Percentiles rank a stretch among this genome's conserved stretches.
Evolutionary conservation across 345 rosid genomes (phyloP).

Genomic region (Excoecaria cochinchinensis): DNA sequence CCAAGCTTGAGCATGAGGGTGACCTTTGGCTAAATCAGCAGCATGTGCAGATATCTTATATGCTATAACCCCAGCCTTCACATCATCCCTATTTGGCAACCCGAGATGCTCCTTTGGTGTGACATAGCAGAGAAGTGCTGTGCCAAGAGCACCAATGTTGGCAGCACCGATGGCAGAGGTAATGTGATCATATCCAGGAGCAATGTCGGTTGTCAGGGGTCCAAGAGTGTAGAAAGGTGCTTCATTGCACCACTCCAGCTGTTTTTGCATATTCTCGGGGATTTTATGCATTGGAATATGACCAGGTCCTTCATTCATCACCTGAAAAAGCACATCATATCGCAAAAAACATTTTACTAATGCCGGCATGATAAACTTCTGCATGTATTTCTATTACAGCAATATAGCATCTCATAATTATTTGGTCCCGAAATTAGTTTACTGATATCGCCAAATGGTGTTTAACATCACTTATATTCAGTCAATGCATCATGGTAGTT

Average conservation of each 20-base stretch:
- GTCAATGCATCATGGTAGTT: not conserved
- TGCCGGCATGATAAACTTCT: not conserved
- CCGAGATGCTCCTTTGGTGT: slow-evolving; percentile 99
- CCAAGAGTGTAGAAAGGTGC: slow-evolving; percentile 99
- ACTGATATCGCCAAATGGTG: not conserved
- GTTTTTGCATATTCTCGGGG: slow-evolving; percentile 98
- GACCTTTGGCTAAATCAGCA: slow-evolving; percentile 94
- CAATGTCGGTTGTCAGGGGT: slow-evolving; percentile 93
- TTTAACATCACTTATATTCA: not conserved
- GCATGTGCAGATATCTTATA: slow-evolving; percentile 98
- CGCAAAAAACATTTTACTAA: not conserved
- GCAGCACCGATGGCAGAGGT: slow-evolving; percentile 99
- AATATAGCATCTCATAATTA: not conserved
- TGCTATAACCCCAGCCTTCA: slow-evolving; percentile 95
- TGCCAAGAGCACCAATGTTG: slow-evolving; percentile 96
- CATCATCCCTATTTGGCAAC: slow-evolving; percentile 95
- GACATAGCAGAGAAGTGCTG: slow-evolving; percentile 97
- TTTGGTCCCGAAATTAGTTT: not conserved
- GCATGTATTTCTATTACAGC: not conserved
- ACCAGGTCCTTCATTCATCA: slow-evolving; percentile 99
- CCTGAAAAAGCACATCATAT: slow-evolving; percentile 40
- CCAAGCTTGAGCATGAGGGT: slow-evolving; percentile 97
- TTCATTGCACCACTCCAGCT: slow-evolving; percentile 98
- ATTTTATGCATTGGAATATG: slow-evolving; percentile 97
- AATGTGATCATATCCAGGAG: slow-evolving; percentile 97